Percentiles rank a stretch among this genome's conserved stretches.
phyloP scores from a whole-genome alignment of 208 protist species.

The Leishmania turanica region DNA sequence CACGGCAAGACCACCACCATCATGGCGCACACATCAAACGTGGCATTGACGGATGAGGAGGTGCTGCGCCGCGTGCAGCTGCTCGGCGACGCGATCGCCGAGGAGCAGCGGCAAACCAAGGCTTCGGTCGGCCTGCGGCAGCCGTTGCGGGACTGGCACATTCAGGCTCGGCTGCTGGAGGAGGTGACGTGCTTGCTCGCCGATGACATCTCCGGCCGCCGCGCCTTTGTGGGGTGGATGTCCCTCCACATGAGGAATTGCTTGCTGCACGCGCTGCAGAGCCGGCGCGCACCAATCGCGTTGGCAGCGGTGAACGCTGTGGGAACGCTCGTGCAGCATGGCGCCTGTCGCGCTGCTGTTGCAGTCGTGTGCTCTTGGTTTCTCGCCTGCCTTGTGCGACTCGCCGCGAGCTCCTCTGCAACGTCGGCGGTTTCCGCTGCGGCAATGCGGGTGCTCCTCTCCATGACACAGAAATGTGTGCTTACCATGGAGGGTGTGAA shows the following conservation, averaged over 20 bases:
- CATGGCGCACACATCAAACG: slow-evolving; percentile 12
- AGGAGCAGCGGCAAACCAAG: slow-evolving; percentile 1
- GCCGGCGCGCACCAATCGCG: slow-evolving; percentile 34
- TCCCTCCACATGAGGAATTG: slow-evolving; percentile 51
- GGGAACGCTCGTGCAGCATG: not conserved
- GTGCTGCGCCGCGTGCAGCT: slow-evolving; percentile 34
- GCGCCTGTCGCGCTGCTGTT: slow-evolving; percentile 4
- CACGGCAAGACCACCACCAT: not conserved
- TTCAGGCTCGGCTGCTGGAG: slow-evolving; percentile 35
- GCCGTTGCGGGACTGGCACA: slow-evolving; percentile 30
- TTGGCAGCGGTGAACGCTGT: slow-evolving; percentile 25
- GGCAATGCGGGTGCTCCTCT: slow-evolving; percentile 33
- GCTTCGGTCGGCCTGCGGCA: not conserved
- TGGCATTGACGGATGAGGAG: slow-evolving; percentile 23
- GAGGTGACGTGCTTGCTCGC: slow-evolving; percentile 32
- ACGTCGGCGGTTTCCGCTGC: slow-evolving; percentile 23
- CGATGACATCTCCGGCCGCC: slow-evolving; percentile 31
- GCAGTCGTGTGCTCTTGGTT: slow-evolving; percentile 52
- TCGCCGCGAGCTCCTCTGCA: slow-evolving; percentile 35
- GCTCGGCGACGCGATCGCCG: slow-evolving; percentile 31
- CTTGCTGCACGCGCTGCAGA: slow-evolving; percentile 44
- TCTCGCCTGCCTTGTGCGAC: slow-evolving; percentile 37
- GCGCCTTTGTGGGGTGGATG: slow-evolving; percentile 39
- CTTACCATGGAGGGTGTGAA: slow-evolving; percentile 47
- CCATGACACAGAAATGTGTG: slow-evolving; percentile 36